phyloP scores from a whole-genome alignment of 2,329 filamentous ascomycete species.

The Hortaea werneckii region DNA sequence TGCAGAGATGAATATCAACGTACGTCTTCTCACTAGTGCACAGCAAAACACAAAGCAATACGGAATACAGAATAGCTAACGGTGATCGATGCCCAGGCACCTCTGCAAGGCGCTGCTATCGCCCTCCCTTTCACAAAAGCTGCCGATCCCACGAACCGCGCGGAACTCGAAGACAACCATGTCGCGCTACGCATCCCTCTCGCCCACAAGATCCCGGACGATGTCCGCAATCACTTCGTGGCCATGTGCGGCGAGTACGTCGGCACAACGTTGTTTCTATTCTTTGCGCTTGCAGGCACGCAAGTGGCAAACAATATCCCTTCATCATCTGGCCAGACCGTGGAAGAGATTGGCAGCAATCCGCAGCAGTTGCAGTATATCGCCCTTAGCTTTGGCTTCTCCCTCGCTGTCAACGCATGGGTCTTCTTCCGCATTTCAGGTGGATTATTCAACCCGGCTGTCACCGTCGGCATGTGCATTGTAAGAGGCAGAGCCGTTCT shows the following conservation, averaged over 20 bases:
- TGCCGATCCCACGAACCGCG: slow-evolving; percentile 13
- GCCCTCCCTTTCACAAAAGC: slow-evolving; percentile 25
- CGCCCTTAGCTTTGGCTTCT: slow-evolving; percentile 31
- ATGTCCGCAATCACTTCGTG: slow-evolving; percentile 21
- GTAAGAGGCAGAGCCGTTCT: slow-evolving; percentile 1
- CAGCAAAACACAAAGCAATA: not conserved
- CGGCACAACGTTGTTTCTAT: slow-evolving; percentile 37
- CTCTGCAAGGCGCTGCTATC: slow-evolving; percentile 10
- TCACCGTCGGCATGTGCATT: slow-evolving; percentile 22
- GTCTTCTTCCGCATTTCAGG: slow-evolving; percentile 29
- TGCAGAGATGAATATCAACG: not conserved
- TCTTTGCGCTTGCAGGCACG: slow-evolving; percentile 35
- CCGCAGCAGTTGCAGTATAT: slow-evolving; percentile 30
- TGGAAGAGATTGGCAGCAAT: slow-evolving; percentile 22
- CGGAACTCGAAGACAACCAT: slow-evolving; percentile 13
- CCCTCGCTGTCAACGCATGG: slow-evolving; percentile 32
- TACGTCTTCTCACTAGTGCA: not conserved
- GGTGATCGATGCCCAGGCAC: not conserved
- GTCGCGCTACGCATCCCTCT: slow-evolving; percentile 18
- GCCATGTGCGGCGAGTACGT: slow-evolving; percentile 31
- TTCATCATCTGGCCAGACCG: slow-evolving; percentile 12
- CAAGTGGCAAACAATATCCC: slow-evolving; percentile 35
- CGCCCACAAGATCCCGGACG: slow-evolving; percentile 14
- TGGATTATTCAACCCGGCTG: slow-evolving; percentile 28
- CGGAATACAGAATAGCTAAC: not conserved